These are phyloP conservation scores for Microdochium bolleyi DNA, from an alignment of 2,329 filamentous ascomycete genomes.

Conservation along the genomic window DNA sequence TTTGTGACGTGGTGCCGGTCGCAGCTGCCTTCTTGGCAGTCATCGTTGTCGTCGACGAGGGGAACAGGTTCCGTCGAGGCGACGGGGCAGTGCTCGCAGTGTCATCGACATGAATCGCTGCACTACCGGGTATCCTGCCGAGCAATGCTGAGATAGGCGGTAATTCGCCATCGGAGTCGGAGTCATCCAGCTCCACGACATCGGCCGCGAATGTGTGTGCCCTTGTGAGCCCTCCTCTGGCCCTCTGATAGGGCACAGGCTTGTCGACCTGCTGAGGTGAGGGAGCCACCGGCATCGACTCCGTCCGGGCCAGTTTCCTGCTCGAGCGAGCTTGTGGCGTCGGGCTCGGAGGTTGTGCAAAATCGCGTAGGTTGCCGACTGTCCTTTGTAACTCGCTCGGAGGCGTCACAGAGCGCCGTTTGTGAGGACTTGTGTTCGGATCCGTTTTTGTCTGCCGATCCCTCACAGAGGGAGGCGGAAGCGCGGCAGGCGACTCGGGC, in stretches of 20 bases:
- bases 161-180: conserved; percentile 9
- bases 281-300: conserved; percentile 14
- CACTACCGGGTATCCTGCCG: conserved; percentile 2
- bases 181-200: neutral
- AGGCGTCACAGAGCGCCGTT: neutral
- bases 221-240: conserved; percentile 7
- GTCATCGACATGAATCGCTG: neutral
- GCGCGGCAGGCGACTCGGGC: conserved; percentile 20
- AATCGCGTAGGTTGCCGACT: conserved; percentile 3
- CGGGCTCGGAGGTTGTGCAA: conserved; percentile 18
- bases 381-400: neutral
- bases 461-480: conserved; percentile 13
- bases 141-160: conserved; percentile 14
- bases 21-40: neutral
- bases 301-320: conserved; percentile 15
- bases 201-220: conserved; percentile 11
- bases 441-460: neutral
- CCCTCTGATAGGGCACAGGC: neutral
- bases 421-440: neutral
- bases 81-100: neutral
- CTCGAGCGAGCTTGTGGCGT: conserved; percentile 5
- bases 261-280: conserved; percentile 2
- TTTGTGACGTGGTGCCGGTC: neutral
- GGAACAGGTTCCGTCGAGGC: neutral
- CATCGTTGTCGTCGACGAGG: neutral